Conservation (phyloP, 257 asterid genomes). For the Penstemon newberryi region DNA sequence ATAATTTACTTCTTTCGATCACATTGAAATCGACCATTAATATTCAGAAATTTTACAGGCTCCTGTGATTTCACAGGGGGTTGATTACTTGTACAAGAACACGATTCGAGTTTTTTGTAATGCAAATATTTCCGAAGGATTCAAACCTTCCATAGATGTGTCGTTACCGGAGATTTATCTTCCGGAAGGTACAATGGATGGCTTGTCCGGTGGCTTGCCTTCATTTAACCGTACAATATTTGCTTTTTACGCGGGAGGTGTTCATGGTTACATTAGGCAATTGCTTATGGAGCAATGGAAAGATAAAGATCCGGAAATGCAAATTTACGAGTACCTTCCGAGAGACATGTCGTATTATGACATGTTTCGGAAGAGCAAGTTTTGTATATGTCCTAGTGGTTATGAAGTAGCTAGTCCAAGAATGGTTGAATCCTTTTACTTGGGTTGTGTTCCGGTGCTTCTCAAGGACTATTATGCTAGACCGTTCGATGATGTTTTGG, state of each 20-base stretch:
- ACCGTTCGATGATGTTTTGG: conserved; percentile 54
- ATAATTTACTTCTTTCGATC: too few species aligned
- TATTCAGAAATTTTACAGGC: conserved; percentile 39
- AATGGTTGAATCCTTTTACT: conserved; percentile 63
- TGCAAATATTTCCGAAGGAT: conserved; percentile 59
- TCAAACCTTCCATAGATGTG: conserved; percentile 51
- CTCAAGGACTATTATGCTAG: conserved; percentile 54
- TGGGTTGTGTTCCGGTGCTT: conserved; percentile 59
- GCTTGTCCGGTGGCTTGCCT: conserved; percentile 54
- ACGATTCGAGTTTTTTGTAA: conserved; percentile 56
- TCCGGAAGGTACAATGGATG: conserved; percentile 50
- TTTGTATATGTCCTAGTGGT: conserved; percentile 60
- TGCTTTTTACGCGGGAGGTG: conserved; percentile 57
- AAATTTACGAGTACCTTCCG: conserved; percentile 49
- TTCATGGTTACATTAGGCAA: conserved; percentile 57
- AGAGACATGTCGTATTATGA: conserved; percentile 41
- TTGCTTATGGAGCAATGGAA: conserved; percentile 54
- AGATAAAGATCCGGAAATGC: conserved; percentile 40
- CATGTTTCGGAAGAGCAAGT: conserved; percentile 57
- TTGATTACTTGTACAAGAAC: conserved; percentile 41
- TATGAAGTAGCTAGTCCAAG: conserved; percentile 69
- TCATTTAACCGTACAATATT: conserved; percentile 39
- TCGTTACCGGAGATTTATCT: conserved; percentile 62
- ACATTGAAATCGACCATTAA: not conserved
- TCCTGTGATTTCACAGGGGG: conserved; percentile 43